Base-by-base conservation (phyloP, 352 stramenopile species). In the Phytophthora colocasiae region DNA sequence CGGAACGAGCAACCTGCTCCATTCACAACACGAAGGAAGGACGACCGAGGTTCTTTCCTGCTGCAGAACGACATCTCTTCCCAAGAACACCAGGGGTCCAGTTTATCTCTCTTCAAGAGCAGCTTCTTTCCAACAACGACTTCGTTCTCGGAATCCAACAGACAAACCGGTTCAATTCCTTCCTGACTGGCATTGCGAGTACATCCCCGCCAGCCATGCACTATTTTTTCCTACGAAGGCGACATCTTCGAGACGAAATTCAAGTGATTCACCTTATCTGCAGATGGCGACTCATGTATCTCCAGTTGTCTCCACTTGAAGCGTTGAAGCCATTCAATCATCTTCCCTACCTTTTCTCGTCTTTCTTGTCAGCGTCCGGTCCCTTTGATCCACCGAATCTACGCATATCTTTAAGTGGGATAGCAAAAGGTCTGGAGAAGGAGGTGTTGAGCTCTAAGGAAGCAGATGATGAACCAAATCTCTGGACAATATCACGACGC, bases 271-370 rank as follows among this genome's bases (percentile, higher is more conserved):
- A 87, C 41, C 58, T 92, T 29, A 81, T 92, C 44, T 85, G 80
- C 39, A 73, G 77, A 39, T 92, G 84, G 84, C 71, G 84, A 1
- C 51, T 92, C 19, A 36, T 92, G 24, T 73, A 75, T 15, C 82
- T 92, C 6, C 56, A 73, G 1, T 55, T 91, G 0, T 66, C 74
- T 11, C 70, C 82, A 2, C 57, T 65, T 3, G 77, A 89, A 29
- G 82, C 82, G 0, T 36, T 84, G 2, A 77, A 73, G 2, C 82
- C 82, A 5, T 92, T 92, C 40, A 62, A 83, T 27, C 84, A 92
- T 14, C 47, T 85, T 0, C 59, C 60, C 8, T 83, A 72, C 24
- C 63, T 83, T 38, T 80, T 80, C 26, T 71, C 77, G 17, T 69
- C 72, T 9, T 69, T 72, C 29, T 65, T 70, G 38, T 61, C 63